Conservation (phyloP, 2,329 filamentous ascomycete genomes). For the Corinectria fuckeliana region DNA sequence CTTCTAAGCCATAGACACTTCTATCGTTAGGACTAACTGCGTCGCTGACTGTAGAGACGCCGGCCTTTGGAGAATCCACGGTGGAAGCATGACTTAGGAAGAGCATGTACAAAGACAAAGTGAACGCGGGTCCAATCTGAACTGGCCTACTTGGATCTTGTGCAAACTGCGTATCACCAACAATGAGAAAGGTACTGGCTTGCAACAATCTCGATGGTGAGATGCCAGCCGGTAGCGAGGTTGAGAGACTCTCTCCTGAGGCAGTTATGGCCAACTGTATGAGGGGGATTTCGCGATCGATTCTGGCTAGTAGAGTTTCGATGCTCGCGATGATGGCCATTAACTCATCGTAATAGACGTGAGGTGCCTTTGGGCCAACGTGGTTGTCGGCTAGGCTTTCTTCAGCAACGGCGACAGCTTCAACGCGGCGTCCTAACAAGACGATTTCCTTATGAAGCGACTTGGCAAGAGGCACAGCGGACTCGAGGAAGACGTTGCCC, state of each 20-base stretch:
- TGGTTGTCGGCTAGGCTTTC: conserved; percentile 52
- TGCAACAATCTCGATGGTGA: conserved; percentile 91
- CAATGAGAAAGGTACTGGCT: conserved; percentile 87
- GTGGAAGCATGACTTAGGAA: conserved; percentile 76
- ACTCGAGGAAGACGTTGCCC: conserved; percentile 72
- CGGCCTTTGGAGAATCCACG: conserved; percentile 14
- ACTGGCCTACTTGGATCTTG: conserved; percentile 67
- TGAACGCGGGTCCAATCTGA: conserved; percentile 88
- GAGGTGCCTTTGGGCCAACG: conserved; percentile 49
- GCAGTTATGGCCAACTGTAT: conserved; percentile 94
- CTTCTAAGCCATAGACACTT: conserved; percentile 38
- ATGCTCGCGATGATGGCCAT: conserved; percentile 76
- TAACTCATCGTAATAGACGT: conserved; percentile 65
- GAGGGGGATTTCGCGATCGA: conserved; percentile 89
- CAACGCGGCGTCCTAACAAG: conserved; percentile 75
- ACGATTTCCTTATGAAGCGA: conserved; percentile 85
- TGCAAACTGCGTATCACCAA: conserved; percentile 84
- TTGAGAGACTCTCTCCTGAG: conserved; percentile 86
- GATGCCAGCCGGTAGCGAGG: conserved; percentile 78
- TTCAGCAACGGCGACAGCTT: conserved; percentile 70
- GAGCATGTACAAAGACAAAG: conserved; percentile 91
- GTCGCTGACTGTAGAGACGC: background rate
- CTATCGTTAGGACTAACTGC: background rate
- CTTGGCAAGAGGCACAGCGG: conserved; percentile 82
- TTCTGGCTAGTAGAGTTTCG: conserved; percentile 73